A percentile compares a stretch with the other conserved stretches of the same genome.
Conservation (phyloP, 2,329 filamentous ascomycete genomes). For the Aspergillus melleus region DNA sequence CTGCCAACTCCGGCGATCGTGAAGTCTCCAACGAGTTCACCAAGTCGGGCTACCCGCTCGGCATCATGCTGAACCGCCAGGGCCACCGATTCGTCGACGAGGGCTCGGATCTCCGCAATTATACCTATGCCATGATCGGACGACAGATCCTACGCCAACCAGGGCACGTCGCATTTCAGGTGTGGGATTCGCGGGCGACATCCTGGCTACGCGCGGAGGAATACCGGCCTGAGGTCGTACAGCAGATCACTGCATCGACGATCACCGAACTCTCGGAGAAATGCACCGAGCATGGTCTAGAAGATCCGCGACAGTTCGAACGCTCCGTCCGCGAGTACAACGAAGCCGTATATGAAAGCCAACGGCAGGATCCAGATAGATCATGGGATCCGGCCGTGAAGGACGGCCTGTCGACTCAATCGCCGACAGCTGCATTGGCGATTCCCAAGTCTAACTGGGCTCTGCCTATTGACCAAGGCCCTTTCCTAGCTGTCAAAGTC, state of each 20-base stretch:
- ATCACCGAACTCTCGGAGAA: constrained; percentile 59
- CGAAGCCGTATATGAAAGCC: constrained; percentile 52
- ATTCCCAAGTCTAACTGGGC: constrained; percentile 69
- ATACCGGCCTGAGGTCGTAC: constrained; percentile 59
- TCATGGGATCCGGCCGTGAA: constrained; percentile 62
- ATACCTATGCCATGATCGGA: constrained; percentile 67
- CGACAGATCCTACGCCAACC: constrained; percentile 62
- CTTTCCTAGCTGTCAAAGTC: constrained; percentile 65
- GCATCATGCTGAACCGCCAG: constrained; percentile 62
- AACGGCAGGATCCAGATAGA: constrained; percentile 44
- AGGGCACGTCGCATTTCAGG: constrained; percentile 60
- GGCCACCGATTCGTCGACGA: constrained; percentile 67
- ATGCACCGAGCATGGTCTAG: constrained; percentile 48
- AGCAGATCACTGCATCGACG: constrained; percentile 52
- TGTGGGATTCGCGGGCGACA: constrained; percentile 59
- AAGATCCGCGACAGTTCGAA: constrained; percentile 49
- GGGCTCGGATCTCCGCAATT: constrained; percentile 64
- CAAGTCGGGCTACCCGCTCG: constrained; percentile 68
- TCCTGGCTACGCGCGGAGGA: constrained; percentile 61
- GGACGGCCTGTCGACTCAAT: constrained; percentile 64
- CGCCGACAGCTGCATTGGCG: constrained; percentile 41
- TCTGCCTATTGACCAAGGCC: constrained; percentile 55
- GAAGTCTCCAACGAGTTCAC: constrained; percentile 66
- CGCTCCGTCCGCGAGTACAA: constrained; percentile 59
- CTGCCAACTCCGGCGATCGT: constrained; percentile 56